Conservation (phyloP, 2,329 filamentous ascomycete genomes). For the Aspergillus cejpii region DNA sequence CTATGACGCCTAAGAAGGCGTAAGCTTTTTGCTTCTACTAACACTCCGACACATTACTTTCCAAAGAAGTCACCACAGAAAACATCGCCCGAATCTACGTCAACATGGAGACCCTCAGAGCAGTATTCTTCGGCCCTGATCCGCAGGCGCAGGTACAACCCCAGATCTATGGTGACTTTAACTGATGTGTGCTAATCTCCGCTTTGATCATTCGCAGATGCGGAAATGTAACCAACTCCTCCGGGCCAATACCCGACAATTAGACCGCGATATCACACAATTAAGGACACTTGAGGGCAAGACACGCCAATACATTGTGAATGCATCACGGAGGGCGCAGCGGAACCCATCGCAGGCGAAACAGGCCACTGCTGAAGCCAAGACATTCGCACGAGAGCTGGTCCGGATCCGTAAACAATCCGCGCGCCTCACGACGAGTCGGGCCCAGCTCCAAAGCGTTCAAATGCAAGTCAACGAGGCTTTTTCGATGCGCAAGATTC, state of each 20-base stretch:
- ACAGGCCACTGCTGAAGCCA: slow-evolving; percentile 75
- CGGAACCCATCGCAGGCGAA: slow-evolving; percentile 69
- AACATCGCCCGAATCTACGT: slow-evolving; percentile 5
- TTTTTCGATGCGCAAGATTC: slow-evolving; percentile 90
- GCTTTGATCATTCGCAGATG: slow-evolving; percentile 51
- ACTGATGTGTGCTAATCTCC: neutral
- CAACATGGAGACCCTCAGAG: slow-evolving; percentile 77
- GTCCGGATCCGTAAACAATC: slow-evolving; percentile 72
- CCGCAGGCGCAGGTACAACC: slow-evolving; percentile 76
- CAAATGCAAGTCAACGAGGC: slow-evolving; percentile 98
- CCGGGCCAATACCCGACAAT: slow-evolving; percentile 80
- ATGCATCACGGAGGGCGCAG: slow-evolving; percentile 73
- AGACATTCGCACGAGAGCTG: slow-evolving; percentile 81
- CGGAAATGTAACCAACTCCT: slow-evolving; percentile 92
- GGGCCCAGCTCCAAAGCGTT: slow-evolving; percentile 85
- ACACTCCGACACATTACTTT: too few species aligned
- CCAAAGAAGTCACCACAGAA: neutral
- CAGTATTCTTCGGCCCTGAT: slow-evolving; percentile 85
- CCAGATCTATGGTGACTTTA: neutral
- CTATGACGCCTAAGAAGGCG: neutral
- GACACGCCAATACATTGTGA: slow-evolving; percentile 76
- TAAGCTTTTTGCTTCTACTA: neutral
- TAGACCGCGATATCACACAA: slow-evolving; percentile 83
- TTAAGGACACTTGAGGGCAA: slow-evolving; percentile 75
- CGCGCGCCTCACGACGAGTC: slow-evolving; percentile 70